These are phyloP conservation scores for Kwoniella shandongensis DNA, from an alignment of 768 basidiomycete genomes.

Conservation along the genomic window DNA sequence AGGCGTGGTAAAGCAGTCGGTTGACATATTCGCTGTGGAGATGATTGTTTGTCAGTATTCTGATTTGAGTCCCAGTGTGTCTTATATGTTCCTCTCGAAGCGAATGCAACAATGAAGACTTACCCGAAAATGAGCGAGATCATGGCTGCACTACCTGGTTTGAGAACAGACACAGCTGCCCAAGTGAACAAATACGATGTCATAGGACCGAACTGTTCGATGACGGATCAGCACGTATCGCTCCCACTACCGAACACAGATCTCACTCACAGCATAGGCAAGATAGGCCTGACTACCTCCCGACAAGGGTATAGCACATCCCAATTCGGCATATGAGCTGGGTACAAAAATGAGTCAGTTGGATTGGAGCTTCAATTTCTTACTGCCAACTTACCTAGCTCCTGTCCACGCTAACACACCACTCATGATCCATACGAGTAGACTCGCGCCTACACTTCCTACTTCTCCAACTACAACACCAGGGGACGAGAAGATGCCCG, in stretches of 20 bases:
- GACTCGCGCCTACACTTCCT: slow-evolving; percentile 83
- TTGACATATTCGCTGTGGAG: slow-evolving; percentile 73
- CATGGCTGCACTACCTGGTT: slow-evolving; percentile 64
- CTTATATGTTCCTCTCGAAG: too few species aligned
- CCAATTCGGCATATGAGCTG: slow-evolving; percentile 88
- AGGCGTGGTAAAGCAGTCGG: slow-evolving; percentile 76
- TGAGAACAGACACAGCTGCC: slow-evolving; percentile 86
- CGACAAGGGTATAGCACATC: slow-evolving; percentile 75
- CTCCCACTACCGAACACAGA: neutral
- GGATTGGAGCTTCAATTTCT: neutral
- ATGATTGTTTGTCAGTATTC: neutral
- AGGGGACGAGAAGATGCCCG: slow-evolving; percentile 92
- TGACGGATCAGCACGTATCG: neutral
- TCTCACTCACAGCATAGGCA: slow-evolving; percentile 70
- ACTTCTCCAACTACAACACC: slow-evolving; percentile 88
- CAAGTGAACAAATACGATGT: slow-evolving; percentile 87
- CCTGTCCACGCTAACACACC: slow-evolving; percentile 93
- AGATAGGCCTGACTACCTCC: slow-evolving; percentile 71
- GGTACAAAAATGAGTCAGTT: slow-evolving; percentile 2
- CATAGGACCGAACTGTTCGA: slow-evolving; percentile 49
- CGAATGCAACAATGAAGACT: slow-evolving; percentile 1
- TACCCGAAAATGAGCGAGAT: slow-evolving; percentile 66
- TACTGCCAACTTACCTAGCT: slow-evolving; percentile 58
- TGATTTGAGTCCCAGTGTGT: too few species aligned
- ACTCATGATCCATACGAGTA: slow-evolving; percentile 77